Evolutionary conservation across 2,329 filamentous ascomycete genomes (phyloP), one percentile per base, ranked within the genome.

Genomic region (Trichoderma sp.): DNA sequence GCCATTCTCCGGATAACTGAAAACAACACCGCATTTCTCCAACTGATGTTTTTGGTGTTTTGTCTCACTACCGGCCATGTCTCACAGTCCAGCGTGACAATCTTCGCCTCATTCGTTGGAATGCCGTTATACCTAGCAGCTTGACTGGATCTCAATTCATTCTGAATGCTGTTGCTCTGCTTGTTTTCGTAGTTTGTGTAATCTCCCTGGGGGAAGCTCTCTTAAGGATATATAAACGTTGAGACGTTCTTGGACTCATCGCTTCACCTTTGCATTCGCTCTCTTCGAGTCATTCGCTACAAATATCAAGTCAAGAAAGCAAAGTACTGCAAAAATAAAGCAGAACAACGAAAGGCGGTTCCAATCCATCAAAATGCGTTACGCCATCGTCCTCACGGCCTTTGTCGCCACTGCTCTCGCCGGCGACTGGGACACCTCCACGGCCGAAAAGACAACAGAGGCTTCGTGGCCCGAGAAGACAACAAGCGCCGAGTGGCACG

Each of bases 41-140:
- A 19, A 43, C 16, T 19, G 16, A n/a, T n/a, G 19, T 43, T 19
- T 43, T n/a, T 43, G 35, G 47, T 37, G 35, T 31, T 40, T 31
- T 58, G 52, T 58, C 37, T 58, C 63, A 57, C 4, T n/a, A 21
- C 29, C 27, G 29, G 53, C 40, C 47, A 31, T 49, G 59, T 61
- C 59, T 33, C 29, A 21, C 40, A n/a, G 10, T n/a, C 40, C 16
- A 19, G 6, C 27, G n/a, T 11, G 40, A 61, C 10, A 29, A 24
- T 66, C 14, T 33, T 66, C 63, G 63, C 63, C 63, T 58, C 37
- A 57, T 66, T 40, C 6, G 35, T 2, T 58, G 63, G 63, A 66
- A 66, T 66, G 63, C 35, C 2, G 10, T 14, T 27, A 2, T 53
- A 24, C n/a, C 27, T 31, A 27, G 19, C 13, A 49, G 7, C 33